phyloP scores from a whole-genome alignment of 208 protist species.

The Borovskyia barvae region DNA sequence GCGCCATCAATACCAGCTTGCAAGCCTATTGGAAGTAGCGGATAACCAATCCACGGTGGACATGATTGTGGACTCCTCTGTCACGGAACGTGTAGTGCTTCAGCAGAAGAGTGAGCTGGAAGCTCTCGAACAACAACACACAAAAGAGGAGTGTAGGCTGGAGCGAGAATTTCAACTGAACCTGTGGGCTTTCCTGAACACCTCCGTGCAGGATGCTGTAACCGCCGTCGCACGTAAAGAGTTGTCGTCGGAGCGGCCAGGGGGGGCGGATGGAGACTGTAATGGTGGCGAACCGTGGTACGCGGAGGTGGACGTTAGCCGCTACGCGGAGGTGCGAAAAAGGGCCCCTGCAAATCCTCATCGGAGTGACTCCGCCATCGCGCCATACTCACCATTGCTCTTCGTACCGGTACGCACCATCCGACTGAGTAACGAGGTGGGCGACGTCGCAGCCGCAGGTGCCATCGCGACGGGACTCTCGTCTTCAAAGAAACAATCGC shows the following conservation, averaged over 20 bases:
- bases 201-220: slow-evolving; percentile 58
- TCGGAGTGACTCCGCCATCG: background rate
- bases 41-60: slow-evolving; percentile 27
- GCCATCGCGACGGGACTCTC: background rate
- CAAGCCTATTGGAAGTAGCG: slow-evolving; percentile 53
- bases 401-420: slow-evolving; percentile 55
- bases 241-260: slow-evolving; percentile 5
- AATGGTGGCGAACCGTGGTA: slow-evolving; percentile 10
- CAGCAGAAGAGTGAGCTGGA: slow-evolving; percentile 64
- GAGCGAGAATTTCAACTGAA: slow-evolving; percentile 38
- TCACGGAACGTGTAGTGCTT: slow-evolving; percentile 58
- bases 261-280: background rate
- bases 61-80: slow-evolving; percentile 65
- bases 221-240: slow-evolving; percentile 22
- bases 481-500: background rate
- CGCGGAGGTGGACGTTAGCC: slow-evolving; percentile 37
- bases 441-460: background rate
- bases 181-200: slow-evolving; percentile 46
- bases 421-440: slow-evolving; percentile 42
- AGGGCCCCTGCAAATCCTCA: background rate
- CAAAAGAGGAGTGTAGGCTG: slow-evolving; percentile 19
- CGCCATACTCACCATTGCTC: slow-evolving; percentile 10
- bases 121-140: slow-evolving; percentile 28
- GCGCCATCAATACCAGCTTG: slow-evolving; percentile 55
- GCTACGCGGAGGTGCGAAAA: slow-evolving; percentile 30